Evolutionary conservation across 805 yeast species (phyloP).

Genomic region (Metschnikowia rubicola): DNA sequence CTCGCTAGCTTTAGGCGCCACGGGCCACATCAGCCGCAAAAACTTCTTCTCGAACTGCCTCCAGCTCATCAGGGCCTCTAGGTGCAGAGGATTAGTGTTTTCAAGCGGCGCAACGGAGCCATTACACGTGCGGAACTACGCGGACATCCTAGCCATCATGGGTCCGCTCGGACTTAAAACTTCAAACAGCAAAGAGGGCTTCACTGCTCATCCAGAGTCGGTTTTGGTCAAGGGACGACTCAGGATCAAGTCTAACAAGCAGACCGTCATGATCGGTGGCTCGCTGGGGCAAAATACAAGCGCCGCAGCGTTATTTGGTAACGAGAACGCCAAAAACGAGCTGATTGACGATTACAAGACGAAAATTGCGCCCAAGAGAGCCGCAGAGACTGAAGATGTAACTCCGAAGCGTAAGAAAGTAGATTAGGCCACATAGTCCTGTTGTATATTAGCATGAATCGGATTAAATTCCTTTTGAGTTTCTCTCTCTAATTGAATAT

Average conservation of each 20-base stretch:
- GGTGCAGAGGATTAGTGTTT: constrained; percentile 75
- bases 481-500: constrained; percentile 20
- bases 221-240: constrained; percentile 73
- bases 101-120: constrained; percentile 69
- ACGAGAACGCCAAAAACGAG: constrained; percentile 23
- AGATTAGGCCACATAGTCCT: too few relatives aligned
- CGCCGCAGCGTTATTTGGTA: constrained; percentile 7
- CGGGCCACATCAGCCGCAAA: constrained; percentile 44
- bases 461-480: neutral
- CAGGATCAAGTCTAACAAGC: constrained; percentile 73
- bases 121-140: constrained; percentile 58
- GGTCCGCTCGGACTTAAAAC: constrained; percentile 68
- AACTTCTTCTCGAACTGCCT: constrained; percentile 68
- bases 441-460: too few relatives aligned
- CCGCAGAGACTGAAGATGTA: too few relatives aligned
- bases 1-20: constrained; percentile 18
- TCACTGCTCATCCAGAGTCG: constrained; percentile 57
- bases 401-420: neutral
- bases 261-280: constrained; percentile 59
- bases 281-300: constrained; percentile 13
- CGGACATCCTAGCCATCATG: constrained; percentile 66
- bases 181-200: constrained; percentile 55
- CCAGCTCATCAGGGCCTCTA: constrained; percentile 73
- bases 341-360: constrained; percentile 21
- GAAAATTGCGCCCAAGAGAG: too few relatives aligned